phyloP scores from a whole-genome alignment of 2,329 filamentous ascomycete species.

The Alternaria sp. region DNA sequence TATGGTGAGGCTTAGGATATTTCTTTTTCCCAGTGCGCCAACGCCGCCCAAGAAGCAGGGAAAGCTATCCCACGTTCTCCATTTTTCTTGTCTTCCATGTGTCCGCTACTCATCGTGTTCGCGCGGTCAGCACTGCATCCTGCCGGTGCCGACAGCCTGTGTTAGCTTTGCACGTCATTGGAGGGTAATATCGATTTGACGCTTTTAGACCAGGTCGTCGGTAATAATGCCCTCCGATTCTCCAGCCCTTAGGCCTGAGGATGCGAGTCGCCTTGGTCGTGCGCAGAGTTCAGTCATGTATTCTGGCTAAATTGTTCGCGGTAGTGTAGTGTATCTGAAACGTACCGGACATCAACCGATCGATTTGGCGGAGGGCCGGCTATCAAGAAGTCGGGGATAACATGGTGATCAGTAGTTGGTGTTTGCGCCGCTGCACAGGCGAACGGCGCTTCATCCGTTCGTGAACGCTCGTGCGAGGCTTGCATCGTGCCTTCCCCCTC shows the following conservation, averaged over 20 bases:
- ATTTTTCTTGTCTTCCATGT: not conserved
- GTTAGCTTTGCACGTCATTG: not conserved
- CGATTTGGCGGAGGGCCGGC: constrained; percentile 1
- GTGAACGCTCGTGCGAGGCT: constrained; percentile 8
- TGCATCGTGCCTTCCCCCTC: not conserved
- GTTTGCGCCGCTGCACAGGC: constrained; percentile 9
- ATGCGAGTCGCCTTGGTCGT: not conserved
- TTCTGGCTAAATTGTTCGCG: constrained; percentile 13
- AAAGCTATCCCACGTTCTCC: constrained; percentile 4
- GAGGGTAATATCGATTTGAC: constrained; percentile 1
- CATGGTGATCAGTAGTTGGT: constrained; percentile 11
- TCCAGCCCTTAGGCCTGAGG: constrained; percentile 1
- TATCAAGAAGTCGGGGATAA: not conserved
- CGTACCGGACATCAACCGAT: constrained; percentile 11
- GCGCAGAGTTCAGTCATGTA: constrained; percentile 4
- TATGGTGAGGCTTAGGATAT: constrained; percentile 1
- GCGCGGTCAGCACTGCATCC: not conserved
- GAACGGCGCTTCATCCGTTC: constrained; percentile 12
- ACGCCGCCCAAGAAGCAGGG: not conserved
- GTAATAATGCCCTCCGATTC: constrained; percentile 2
- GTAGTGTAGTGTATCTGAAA: constrained; percentile 13
- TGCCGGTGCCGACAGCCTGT: constrained; percentile 8
- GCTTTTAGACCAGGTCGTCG: constrained; percentile 10
- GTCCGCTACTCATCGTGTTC: not conserved
- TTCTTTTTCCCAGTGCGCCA: constrained; percentile 4